phyloP scores from a whole-genome alignment of 2,329 filamentous ascomycete species.

The Ophiosphaerella korrae region DNA sequence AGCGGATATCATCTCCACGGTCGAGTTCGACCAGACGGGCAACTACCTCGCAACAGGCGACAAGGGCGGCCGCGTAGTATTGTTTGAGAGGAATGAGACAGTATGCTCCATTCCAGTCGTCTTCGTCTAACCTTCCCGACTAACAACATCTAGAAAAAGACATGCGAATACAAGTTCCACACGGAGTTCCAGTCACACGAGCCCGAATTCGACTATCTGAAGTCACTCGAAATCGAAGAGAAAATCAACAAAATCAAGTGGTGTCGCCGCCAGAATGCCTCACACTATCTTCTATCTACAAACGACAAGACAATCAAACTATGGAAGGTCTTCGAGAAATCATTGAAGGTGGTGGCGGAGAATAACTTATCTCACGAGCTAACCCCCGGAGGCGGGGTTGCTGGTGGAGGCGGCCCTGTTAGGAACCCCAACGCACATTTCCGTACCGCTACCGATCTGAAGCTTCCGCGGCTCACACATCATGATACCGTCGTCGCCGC shows the following conservation, averaged over 20 bases:
- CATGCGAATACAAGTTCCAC: constrained; percentile 99
- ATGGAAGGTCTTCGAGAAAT: constrained; percentile 99
- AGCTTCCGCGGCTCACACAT: constrained; percentile 93
- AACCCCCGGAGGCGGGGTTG: constrained; percentile 72
- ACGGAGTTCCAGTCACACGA: constrained; percentile 99
- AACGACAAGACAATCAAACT: constrained; percentile 99
- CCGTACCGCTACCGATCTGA: constrained; percentile 79
- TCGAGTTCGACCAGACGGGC: constrained; percentile 88
- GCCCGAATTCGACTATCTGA: constrained; percentile 98
- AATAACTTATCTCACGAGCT: constrained; percentile 97
- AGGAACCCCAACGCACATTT: constrained; percentile 77
- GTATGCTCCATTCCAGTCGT: constrained; percentile 58
- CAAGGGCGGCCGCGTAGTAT: constrained; percentile 82
- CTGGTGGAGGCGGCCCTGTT: constrained; percentile 78
- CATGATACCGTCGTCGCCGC: constrained; percentile 98
- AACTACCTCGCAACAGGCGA: constrained; percentile 91
- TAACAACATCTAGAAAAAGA: constrained; percentile 79
- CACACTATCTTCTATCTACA: constrained; percentile 95
- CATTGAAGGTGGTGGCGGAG: constrained; percentile 96
- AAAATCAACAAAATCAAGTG: constrained; percentile 99
- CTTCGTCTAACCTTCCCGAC: not conserved
- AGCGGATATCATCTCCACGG: constrained; percentile 91
- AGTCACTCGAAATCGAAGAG: constrained; percentile 98
- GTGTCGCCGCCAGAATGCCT: constrained; percentile 97
- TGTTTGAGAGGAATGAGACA: constrained; percentile 94